phyloP scores from a whole-genome alignment of 345 rosid genomes.

The Corchorus olitorius region DNA sequence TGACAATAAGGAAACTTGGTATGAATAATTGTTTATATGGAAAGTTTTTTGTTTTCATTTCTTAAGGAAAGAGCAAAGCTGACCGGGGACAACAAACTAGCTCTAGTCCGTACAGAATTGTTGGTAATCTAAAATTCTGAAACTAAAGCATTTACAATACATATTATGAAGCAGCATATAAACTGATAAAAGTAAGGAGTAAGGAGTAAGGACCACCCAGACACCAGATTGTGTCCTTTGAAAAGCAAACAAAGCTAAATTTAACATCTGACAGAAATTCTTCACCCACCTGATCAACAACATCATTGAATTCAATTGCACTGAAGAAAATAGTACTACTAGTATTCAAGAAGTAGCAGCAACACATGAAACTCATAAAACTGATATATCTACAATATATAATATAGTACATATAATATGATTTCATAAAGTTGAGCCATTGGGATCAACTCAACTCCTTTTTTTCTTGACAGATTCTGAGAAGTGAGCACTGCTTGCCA shows the following conservation, averaged over 20 bases:
- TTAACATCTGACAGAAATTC: constrained; percentile 3
- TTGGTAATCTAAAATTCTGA: background rate
- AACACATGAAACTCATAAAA: background rate
- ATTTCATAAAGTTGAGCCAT: background rate
- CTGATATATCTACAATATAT: background rate
- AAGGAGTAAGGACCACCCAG: background rate
- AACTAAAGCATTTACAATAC: background rate
- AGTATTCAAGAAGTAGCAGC: background rate
- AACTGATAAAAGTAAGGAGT: background rate
- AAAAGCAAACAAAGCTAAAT: background rate
- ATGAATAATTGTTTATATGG: too few species aligned
- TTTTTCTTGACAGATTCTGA: constrained; percentile 17
- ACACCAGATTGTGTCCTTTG: background rate
- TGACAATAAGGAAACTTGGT: too few species aligned
- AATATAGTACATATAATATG: background rate
- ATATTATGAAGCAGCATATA: background rate
- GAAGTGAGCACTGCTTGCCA: constrained; percentile 19
- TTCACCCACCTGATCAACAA: background rate
- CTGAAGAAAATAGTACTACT: background rate
- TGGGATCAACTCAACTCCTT: background rate
- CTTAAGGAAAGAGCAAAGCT: background rate
- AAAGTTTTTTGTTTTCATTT: too few species aligned
- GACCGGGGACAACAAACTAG: background rate
- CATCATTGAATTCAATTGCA: background rate
- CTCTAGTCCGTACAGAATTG: background rate